phyloP scores from a whole-genome alignment of 2,329 filamentous ascomycete genomes.

The Fusarium scirpi region DNA sequence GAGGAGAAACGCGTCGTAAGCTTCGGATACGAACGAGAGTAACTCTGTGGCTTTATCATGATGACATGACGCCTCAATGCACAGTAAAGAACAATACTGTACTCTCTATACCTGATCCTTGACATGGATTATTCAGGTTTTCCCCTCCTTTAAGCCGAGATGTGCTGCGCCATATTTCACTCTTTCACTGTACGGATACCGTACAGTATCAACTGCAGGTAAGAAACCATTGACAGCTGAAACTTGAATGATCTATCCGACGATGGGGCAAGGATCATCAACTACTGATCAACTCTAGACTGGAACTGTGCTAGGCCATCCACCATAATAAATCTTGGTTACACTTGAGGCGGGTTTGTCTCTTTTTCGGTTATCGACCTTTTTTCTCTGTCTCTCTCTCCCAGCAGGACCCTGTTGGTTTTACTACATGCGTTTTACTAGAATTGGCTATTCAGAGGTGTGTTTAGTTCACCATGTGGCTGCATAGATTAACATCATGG shows the following conservation, averaged over 20 bases:
- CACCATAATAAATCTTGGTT: slow-evolving; percentile 15
- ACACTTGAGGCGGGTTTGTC: slow-evolving; percentile 5
- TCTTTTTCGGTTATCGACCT: slow-evolving; percentile 3
- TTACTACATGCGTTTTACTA: neutral
- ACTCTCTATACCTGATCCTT: neutral
- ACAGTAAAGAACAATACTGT: neutral
- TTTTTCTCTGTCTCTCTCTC: neutral
- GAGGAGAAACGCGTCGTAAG: slow-evolving; percentile 29
- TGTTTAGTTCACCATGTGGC: neutral
- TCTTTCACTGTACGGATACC: neutral
- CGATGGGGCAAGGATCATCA: slow-evolving; percentile 9
- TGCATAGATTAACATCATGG: neutral
- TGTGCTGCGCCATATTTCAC: neutral
- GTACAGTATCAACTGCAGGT: neutral
- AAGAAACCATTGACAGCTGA: slow-evolving; percentile 28
- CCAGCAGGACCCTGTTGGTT: neutral
- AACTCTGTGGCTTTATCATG: slow-evolving; percentile 16
- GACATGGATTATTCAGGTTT: slow-evolving; percentile 24
- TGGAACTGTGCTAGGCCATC: slow-evolving; percentile 3
- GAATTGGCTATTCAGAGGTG: neutral
- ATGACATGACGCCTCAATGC: slow-evolving; percentile 30
- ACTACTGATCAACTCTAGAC: slow-evolving; percentile 5
- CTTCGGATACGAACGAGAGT: neutral
- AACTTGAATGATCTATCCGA: slow-evolving; percentile 2
- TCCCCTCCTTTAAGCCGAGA: slow-evolving; percentile 14